Conservation (phyloP, 768 basidiomycete species). For the Macrolepiota fuliginosa region DNA sequence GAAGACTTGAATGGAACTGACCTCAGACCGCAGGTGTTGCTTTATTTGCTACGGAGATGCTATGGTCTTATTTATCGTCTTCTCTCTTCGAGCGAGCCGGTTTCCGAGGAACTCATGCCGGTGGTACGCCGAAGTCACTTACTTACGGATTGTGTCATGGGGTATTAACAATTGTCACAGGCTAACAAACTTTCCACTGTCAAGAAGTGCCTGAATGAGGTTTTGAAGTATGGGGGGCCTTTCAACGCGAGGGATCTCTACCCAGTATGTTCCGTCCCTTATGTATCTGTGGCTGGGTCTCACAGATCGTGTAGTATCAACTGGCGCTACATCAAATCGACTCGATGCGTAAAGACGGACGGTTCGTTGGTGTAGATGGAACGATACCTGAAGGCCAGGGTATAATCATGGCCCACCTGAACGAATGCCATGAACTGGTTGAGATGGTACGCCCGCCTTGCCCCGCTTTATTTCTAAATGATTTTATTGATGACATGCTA, state of each 20-base stretch:
- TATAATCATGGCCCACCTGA: slow-evolving; percentile 92
- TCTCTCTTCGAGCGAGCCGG: slow-evolving; percentile 93
- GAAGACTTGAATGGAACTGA: neutral
- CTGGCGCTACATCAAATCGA: slow-evolving; percentile 95
- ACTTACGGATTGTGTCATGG: neutral
- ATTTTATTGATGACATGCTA: neutral
- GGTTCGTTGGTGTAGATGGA: slow-evolving; percentile 87
- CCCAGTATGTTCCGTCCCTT: slow-evolving; percentile 56
- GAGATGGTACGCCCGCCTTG: slow-evolving; percentile 68
- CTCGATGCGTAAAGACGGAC: slow-evolving; percentile 88
- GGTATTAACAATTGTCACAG: slow-evolving; percentile 34
- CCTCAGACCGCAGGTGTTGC: slow-evolving; percentile 61
- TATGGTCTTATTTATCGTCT: slow-evolving; percentile 94
- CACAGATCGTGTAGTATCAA: slow-evolving; percentile 63
- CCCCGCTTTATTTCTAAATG: neutral
- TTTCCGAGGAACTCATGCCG: slow-evolving; percentile 97
- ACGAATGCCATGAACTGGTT: slow-evolving; percentile 92
- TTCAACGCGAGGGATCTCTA: slow-evolving; percentile 91
- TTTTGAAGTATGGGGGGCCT: slow-evolving; percentile 91
- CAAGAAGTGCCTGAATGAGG: slow-evolving; percentile 96
- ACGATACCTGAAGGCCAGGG: slow-evolving; percentile 94
- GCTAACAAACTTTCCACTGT: slow-evolving; percentile 96
- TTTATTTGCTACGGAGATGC: slow-evolving; percentile 92
- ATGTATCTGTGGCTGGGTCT: neutral
- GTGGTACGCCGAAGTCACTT: slow-evolving; percentile 46